These are phyloP conservation scores for Trichocladium antarcticum DNA, from an alignment of 495 filamentous ascomycete genomes.

Conservation along the genomic window DNA sequence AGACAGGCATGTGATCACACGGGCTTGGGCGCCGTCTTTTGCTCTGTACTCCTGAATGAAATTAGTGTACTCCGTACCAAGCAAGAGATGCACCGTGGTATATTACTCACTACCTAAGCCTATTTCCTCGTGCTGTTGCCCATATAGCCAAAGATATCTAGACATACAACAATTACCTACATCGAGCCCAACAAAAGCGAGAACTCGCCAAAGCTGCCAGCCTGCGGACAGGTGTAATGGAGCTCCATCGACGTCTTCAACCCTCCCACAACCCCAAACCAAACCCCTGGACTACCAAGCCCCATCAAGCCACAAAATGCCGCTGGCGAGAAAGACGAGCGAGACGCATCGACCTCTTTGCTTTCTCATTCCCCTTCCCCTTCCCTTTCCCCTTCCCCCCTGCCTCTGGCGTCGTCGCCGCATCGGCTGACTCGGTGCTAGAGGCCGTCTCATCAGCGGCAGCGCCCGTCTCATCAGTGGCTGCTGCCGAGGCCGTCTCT, in stretches of 20 bases:
- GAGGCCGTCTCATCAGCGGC: background rate
- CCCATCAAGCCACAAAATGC: constrained; percentile 7
- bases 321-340: constrained; percentile 10
- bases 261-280: background rate
- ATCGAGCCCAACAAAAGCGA: too few species aligned
- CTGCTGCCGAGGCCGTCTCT: background rate
- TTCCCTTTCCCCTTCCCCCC: constrained; percentile 1
- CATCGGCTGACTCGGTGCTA: background rate
- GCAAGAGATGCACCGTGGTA: too few species aligned
- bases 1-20: too few species aligned
- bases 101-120: too few species aligned
- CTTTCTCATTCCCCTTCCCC: background rate
- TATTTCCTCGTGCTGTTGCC: too few species aligned
- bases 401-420: background rate
- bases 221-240: too few species aligned
- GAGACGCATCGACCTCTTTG: constrained; percentile 2
- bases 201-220: too few species aligned
- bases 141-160: too few species aligned
- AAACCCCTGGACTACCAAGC: too few species aligned
- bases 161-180: background rate
- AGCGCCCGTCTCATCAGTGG: background rate
- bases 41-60: too few species aligned
- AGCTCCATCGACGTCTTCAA: background rate
- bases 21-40: too few species aligned
- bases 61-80: too few species aligned